Base-by-base conservation (phyloP, 306 rosid genomes). In the Fragaria ananassa region DNA sequence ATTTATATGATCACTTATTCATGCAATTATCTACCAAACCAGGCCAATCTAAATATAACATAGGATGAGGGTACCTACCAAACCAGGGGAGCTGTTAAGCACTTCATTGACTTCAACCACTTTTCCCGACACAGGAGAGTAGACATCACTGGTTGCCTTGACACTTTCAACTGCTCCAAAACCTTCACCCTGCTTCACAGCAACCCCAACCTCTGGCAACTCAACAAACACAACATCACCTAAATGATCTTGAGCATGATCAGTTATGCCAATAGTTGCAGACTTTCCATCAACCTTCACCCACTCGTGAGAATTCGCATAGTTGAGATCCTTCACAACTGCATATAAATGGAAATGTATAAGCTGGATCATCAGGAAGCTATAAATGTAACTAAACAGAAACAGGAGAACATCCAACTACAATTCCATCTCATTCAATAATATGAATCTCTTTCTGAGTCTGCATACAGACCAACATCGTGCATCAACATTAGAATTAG, bases 121-220 rank as follows among this genome's bases (percentile, higher is more conserved):
- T 84, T 90, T 85, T 41, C 99, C 99, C 0, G 99, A 92, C 71
- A 95, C 67, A 5, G 99, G 99, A 83, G 97, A 90, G 79, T 95
- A 79, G 37, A 95, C 64, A 82, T 95, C 99, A 77, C 99, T 95
- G 14, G 97, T 92, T 71, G 99, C 99, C 81, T 95, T 95, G 72
- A 95, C 97, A 62, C 99, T 95, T 83, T 95, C 99, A 50, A 95
- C 97, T 2, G 99, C 99, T 62, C 97, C 97, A 71, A 95, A 92
- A 70, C 90, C 68, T 34, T 60, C 79, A 12, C 96, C 99, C 68
- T 95, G 93, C 39, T 79, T 79, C 49, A 91, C 90, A 14, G 85
- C 21, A 1, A 53, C 60, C 46, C 99, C 97, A 37, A 90, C 87
- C 62, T 95, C 99, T 2, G 97, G 97, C 86, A 88, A 31, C 85